phyloP scores from a whole-genome alignment of 352 stramenopile species.

The Globisporangium ultimum region DNA sequence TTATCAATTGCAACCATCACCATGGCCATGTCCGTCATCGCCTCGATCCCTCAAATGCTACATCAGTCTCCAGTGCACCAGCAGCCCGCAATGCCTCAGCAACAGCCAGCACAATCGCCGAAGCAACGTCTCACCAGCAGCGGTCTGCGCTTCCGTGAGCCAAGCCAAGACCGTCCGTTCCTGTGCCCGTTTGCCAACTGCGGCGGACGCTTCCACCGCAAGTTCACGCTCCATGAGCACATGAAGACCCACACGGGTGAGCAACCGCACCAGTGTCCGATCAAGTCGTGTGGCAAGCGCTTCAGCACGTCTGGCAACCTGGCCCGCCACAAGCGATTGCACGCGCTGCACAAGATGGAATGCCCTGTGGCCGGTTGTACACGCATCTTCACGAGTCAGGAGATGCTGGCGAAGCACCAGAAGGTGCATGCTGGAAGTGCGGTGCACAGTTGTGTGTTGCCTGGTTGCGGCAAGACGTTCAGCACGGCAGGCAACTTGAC shows the following conservation, averaged over 20 bases:
- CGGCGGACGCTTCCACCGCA: slow-evolving; percentile 54
- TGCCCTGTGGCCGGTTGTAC: too few relatives aligned
- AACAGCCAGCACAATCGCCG: background rate
- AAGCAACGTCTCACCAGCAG: background rate
- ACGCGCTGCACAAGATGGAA: too few relatives aligned
- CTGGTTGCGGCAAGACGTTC: slow-evolving; percentile 54
- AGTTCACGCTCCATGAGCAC: slow-evolving; percentile 69
- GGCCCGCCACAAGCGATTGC: too few relatives aligned
- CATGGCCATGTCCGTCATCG: slow-evolving; percentile 2
- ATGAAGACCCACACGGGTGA: slow-evolving; percentile 79
- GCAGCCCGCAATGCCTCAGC: background rate
- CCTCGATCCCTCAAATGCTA: background rate
- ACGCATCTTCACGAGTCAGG: too few relatives aligned
- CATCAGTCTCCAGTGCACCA: background rate
- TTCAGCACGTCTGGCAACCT: too few relatives aligned
- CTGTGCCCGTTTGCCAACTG: slow-evolving; percentile 17
- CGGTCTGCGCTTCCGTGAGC: slow-evolving; percentile 1
- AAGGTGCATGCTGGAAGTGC: slow-evolving; percentile 5
- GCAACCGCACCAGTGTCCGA: slow-evolving; percentile 44
- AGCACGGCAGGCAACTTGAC: slow-evolving; percentile 61
- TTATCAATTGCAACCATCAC: too few relatives aligned
- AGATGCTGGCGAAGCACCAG: too few relatives aligned
- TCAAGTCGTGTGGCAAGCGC: slow-evolving; percentile 24
- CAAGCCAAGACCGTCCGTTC: slow-evolving; percentile 5
- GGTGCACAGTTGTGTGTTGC: slow-evolving; percentile 24